Conservation (phyloP, 1,284 basidiomycete species). For the Mycena sp. region DNA sequence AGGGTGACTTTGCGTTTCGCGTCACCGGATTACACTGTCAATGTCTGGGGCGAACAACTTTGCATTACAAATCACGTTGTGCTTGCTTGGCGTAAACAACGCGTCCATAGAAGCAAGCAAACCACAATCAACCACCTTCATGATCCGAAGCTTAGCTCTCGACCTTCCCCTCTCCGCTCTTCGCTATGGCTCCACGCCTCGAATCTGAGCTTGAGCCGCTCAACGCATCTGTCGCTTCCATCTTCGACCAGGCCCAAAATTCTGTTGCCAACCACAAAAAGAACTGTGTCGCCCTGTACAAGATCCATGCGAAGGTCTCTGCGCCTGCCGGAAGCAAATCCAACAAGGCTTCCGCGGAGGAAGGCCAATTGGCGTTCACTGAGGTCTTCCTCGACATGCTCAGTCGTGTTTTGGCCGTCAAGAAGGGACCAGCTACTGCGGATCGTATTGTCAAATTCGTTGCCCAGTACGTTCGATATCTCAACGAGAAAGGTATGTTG, state of each 20-base stretch:
- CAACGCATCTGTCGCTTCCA: slow-evolving; percentile 39
- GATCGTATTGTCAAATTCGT: slow-evolving; percentile 91
- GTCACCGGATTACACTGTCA: too few species aligned
- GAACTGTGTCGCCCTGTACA: slow-evolving; percentile 89
- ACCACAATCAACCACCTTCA: too few species aligned
- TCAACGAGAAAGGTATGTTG: slow-evolving; percentile 79
- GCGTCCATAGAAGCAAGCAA: too few species aligned
- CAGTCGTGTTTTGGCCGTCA: slow-evolving; percentile 74
- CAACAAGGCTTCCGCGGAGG: slow-evolving; percentile 63
- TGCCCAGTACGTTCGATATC: slow-evolving; percentile 68
- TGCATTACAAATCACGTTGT: too few species aligned
- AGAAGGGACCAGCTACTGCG: slow-evolving; percentile 83
- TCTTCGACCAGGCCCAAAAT: slow-evolving; percentile 82
- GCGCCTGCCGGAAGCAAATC: slow-evolving; percentile 37
- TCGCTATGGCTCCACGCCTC: slow-evolving; percentile 10
- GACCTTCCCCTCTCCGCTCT: background rate
- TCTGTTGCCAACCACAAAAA: slow-evolving; percentile 86
- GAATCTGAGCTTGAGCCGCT: slow-evolving; percentile 5
- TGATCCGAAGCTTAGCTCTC: too few species aligned
- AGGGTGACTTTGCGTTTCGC: too few species aligned
- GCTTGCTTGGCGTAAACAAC: too few species aligned
- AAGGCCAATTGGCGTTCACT: slow-evolving; percentile 78
- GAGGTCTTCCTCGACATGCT: slow-evolving; percentile 77
- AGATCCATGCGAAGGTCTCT: slow-evolving; percentile 76
- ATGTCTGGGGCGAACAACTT: too few species aligned